Evolutionary conservation across 768 basidiomycete genomes (phyloP), one percentile per base, ranked within the genome.

Genomic region (Punctularia strigosozonata): DNA sequence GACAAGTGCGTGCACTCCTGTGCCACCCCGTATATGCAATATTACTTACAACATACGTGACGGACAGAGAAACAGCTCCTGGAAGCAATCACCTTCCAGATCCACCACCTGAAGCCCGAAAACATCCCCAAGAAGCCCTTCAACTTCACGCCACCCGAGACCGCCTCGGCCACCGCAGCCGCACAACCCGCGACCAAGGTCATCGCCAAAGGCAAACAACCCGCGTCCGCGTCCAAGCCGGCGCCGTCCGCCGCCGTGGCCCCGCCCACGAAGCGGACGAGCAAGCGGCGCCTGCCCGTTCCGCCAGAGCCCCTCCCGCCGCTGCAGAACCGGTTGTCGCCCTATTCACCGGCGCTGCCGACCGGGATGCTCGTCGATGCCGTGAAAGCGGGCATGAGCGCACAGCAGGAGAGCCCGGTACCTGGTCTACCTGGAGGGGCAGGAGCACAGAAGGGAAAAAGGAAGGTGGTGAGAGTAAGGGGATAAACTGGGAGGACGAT

Each of bases 371-470:
- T 91, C 24, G 66, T 94, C 25, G 82, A 89, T 26, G 75, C 86
- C 1, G 71, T 91, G 26, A 90, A 89, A 57, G 83, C 87, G 0
- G 88, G 87, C 1, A 78, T 90, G 75, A 85, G 69, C 49, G 71
- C 78, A 23, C n/a, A n/a, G n/a, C 63, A 61, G 41, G 75, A 79
- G 40, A 60, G 52, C 2, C 51, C 55, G 12, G 68, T 69, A 37
- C 13, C 13, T 34, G 70, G 68, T 36, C 59, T 62, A 31, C 58
- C 64, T 12, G 44, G 55, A 37, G 58, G 46, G 3, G 47, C 58
- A 8, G 59, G 52, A 8, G 51, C 54, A 2, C 68, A 75, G 54
- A 86, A 86, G 54, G 83, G 83, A 24, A 87, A 87, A 55, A 63
- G 81, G 60, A 87, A 83, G 55, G 80, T 88, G 5, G 71, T 88